Percentiles rank a stretch among this genome's conserved stretches.
Conservation (phyloP, 1,139 yeast genomes). For the Meyerozyma sp. region DNA sequence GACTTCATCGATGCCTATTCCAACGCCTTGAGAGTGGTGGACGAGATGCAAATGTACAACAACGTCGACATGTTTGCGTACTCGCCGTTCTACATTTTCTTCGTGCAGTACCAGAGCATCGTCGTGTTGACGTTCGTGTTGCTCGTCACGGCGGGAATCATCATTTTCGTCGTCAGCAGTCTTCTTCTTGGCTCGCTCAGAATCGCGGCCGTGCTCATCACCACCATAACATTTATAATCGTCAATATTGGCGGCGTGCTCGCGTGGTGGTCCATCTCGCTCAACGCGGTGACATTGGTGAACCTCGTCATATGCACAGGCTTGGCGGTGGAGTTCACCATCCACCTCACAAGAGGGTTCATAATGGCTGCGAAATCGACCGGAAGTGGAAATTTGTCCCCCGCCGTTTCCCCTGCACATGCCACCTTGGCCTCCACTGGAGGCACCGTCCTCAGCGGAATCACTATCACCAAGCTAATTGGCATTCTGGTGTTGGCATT, state of each 20-base stretch:
- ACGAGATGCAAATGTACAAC: constrained; percentile 42
- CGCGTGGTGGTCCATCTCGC: constrained; percentile 67
- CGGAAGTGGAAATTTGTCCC: constrained; percentile 2
- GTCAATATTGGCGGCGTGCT: constrained; percentile 75
- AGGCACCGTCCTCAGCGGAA: constrained; percentile 84
- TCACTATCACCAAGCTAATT: constrained; percentile 80
- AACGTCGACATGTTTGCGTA: constrained; percentile 70
- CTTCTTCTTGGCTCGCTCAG: constrained; percentile 62
- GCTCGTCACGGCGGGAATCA: constrained; percentile 48
- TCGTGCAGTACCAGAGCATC: constrained; percentile 78
- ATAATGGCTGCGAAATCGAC: constrained; percentile 6
- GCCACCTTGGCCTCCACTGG: constrained; percentile 73
- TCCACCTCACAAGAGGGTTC: constrained; percentile 80
- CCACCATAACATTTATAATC: constrained; percentile 61
- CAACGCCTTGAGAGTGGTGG: constrained; percentile 65
- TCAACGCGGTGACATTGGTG: constrained; percentile 87
- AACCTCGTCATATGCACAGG: constrained; percentile 89
- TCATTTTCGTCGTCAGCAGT: constrained; percentile 52
- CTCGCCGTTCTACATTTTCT: constrained; percentile 88
- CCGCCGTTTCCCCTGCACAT: constrained; percentile 13
- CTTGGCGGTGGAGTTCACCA: constrained; percentile 86
- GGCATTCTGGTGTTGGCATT: constrained; percentile 86
- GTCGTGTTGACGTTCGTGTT: constrained; percentile 51
- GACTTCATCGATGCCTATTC: constrained; percentile 81
- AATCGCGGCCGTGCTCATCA: constrained; percentile 51